Evolutionary conservation across 768 basidiomycete genomes (phyloP).

Genomic region (Tylopilus cervinicoccineus): DNA sequence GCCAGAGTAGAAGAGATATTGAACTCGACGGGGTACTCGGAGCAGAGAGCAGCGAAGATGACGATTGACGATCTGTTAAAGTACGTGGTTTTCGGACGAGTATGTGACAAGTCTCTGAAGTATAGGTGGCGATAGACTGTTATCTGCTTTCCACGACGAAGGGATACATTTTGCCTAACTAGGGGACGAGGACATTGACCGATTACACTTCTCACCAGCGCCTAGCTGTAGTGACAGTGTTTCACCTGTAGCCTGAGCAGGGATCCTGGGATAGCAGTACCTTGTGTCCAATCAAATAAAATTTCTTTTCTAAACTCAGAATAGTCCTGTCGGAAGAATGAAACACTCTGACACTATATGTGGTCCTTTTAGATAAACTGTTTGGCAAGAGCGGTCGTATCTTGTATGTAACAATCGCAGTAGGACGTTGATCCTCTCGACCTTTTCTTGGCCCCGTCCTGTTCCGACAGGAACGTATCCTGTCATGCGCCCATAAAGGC

Average conservation of each 20-base stretch:
- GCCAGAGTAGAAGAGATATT: constrained; percentile 70
- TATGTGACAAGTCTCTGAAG: not conserved
- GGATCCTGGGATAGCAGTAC: not conserved
- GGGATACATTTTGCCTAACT: constrained; percentile 67
- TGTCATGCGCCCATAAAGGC: too few relatives aligned
- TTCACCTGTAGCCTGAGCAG: not conserved
- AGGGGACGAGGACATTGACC: not conserved
- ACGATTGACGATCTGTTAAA: constrained; percentile 86
- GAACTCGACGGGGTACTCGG: constrained; percentile 63
- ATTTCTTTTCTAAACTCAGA: not conserved
- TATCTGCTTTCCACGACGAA: constrained; percentile 70
- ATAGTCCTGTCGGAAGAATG: not conserved
- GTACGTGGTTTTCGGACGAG: constrained; percentile 41
- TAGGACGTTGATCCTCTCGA: too few relatives aligned
- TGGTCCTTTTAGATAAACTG: too few relatives aligned
- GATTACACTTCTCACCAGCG: not conserved
- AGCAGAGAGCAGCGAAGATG: constrained; percentile 90
- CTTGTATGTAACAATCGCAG: too few relatives aligned
- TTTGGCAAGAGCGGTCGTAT: too few relatives aligned
- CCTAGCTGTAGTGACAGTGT: not conserved
- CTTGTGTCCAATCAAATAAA: not conserved
- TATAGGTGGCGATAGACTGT: constrained; percentile 39
- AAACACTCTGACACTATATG: too few relatives aligned
- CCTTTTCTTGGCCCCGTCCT: too few relatives aligned
- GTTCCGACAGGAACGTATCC: too few relatives aligned